Percentiles rank a stretch among this genome's conserved stretches.
phyloP scores from a whole-genome alignment of 306 rosid species.

The Rosa chinensis region DNA sequence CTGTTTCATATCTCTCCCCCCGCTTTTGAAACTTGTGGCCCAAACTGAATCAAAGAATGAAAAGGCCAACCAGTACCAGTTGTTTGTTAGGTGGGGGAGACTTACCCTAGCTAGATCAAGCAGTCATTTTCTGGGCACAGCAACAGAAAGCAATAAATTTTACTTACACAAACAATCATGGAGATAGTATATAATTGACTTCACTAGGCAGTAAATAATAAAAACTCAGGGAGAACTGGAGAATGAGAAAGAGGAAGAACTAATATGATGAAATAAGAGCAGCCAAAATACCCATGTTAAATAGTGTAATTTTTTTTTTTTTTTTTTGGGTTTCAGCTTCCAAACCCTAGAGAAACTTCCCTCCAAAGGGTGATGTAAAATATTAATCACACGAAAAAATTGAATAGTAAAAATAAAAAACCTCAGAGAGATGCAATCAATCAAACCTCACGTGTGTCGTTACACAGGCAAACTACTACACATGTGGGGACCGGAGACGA shows the following conservation, averaged over 20 bases:
- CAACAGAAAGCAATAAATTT: conserved; percentile 22
- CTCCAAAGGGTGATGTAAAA: conserved; percentile 25
- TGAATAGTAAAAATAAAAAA: conserved; percentile 31
- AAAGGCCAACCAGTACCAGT: conserved; percentile 12
- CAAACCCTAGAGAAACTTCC: conserved; percentile 50
- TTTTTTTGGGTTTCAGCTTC: not conserved
- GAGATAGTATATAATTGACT: conserved; percentile 20
- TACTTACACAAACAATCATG: conserved; percentile 65
- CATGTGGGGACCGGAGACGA: conserved; percentile 37
- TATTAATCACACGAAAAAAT: conserved; percentile 66
- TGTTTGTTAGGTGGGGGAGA: conserved; percentile 57
- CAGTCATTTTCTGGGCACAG: conserved; percentile 39
- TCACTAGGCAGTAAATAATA: conserved; percentile 40
- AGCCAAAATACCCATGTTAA: conserved; percentile 45
- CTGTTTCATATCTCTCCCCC: conserved; percentile 44
- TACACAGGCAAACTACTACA: conserved; percentile 61
- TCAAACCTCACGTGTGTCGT: conserved; percentile 84
- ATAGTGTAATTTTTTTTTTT: conserved; percentile 23
- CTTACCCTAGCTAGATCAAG: conserved; percentile 42
- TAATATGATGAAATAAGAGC: conserved; percentile 5
- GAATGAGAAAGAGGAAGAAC: conserved; percentile 19
- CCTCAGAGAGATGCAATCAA: conserved; percentile 50
- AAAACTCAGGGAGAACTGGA: too few species aligned
- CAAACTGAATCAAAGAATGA: not conserved
- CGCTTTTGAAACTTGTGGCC: conserved; percentile 1